Conservation (phyloP, 495 filamentous ascomycete species). For the Xylaria telfairii region DNA sequence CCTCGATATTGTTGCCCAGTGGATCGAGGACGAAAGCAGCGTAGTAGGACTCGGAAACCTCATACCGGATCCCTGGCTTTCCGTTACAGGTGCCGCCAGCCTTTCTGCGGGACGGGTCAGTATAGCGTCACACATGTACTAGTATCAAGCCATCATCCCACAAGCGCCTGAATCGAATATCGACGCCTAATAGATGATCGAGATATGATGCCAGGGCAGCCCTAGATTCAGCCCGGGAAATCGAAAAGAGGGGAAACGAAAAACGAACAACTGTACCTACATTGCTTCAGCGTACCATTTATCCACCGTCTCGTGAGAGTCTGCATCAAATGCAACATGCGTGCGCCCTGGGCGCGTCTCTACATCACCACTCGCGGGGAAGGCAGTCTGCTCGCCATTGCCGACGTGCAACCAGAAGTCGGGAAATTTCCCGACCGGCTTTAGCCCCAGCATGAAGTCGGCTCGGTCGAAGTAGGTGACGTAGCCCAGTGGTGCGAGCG, state of each 20-base stretch:
- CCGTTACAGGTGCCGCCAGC: constrained; percentile 57
- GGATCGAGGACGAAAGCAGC: constrained; percentile 59
- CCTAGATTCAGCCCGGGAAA: background rate
- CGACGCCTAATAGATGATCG: constrained; percentile 16
- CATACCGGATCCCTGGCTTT: constrained; percentile 48
- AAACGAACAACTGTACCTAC: constrained; percentile 30
- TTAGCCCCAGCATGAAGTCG: constrained; percentile 37
- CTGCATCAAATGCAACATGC: constrained; percentile 40
- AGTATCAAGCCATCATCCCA: constrained; percentile 6
- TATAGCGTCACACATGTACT: constrained; percentile 10
- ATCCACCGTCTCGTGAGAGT: constrained; percentile 31
- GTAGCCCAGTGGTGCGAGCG: constrained; percentile 48
- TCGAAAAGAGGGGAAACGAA: background rate
- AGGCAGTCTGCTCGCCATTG: constrained; percentile 23
- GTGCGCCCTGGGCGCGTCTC: constrained; percentile 21
- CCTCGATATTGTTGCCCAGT: constrained; percentile 59
- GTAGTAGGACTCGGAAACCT: constrained; percentile 53
- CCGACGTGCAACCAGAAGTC: constrained; percentile 50
- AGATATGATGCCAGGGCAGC: constrained; percentile 19
- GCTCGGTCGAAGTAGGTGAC: constrained; percentile 40
- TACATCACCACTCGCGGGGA: constrained; percentile 13
- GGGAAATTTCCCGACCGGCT: constrained; percentile 37
- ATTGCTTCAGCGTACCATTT: constrained; percentile 38
- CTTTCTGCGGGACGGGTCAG: constrained; percentile 33
- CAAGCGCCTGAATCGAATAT: constrained; percentile 2